Evolutionary conservation across 257 asterid species (phyloP), one percentile per base, ranked within the genome.

Genomic region (Salvia miltiorrhiza): DNA sequence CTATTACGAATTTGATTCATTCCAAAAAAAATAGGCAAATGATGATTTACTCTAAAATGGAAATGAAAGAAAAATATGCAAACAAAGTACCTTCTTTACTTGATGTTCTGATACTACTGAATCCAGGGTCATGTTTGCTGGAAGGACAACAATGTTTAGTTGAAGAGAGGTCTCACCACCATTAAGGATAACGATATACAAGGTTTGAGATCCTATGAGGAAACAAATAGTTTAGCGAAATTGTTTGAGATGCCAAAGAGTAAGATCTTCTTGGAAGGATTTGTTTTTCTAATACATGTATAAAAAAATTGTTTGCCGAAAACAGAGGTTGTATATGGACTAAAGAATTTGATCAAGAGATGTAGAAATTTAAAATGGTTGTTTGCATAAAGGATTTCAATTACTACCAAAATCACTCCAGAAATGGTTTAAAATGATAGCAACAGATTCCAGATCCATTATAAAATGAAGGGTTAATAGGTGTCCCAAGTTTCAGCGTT

Each of bases 21-120:
- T 26, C 30, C 30, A 26, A 26, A 26, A 26, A 26, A 26, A 1
- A 26, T 26, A 26, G 30, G 30, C 30, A 4, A 26, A 26, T 26
- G 30, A 26, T 1, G 30, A 26, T 26, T 26, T 26, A 4, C 4
- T 26, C 30, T 28, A 77, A 40, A 71, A n/a, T 9, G 40, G 44
- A 33, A 2, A 7, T 14, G 45, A 45, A 44, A 17, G 20, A 67
- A 66, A 66, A 32, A 48, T 4, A 9, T 23, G 47, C 49, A 9
- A 59, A 63, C 47, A 52, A 43, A n/a, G 16, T 76, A 89, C 96
- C 96, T 87, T 82, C 71, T 54, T 72, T 32, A 72, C 69, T 63
- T 75, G 59, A 65, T 83, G 86, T 53, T 71, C 79, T 10, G 79
- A 56, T 73, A 82, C 32, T 57, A 7, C 58, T 40, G 67, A 71